Evolutionary conservation across 257 asterid species (phyloP).

Genomic region (Fraxinus americana): DNA sequence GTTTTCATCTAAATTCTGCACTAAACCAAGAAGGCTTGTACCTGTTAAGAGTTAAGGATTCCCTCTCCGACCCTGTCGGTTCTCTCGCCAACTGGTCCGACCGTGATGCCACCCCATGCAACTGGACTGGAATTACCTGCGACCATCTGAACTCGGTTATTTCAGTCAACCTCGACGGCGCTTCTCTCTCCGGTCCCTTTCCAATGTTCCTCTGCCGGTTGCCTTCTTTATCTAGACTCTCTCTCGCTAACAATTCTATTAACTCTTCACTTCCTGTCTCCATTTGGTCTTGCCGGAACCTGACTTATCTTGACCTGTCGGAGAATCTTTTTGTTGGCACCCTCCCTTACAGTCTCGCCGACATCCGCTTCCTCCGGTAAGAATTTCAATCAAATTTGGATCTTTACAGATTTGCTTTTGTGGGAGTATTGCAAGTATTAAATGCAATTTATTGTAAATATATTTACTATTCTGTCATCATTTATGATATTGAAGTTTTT

Average conservation of each 20-base stretch:
- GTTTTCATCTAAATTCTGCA: conserved; percentile 24
- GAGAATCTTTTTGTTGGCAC: conserved; percentile 61
- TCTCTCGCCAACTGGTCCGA: conserved; percentile 56
- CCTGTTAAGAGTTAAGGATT: conserved; percentile 43
- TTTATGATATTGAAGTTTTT: not conserved
- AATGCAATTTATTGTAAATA: not conserved
- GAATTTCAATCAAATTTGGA: not conserved
- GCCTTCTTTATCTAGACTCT: conserved; percentile 45
- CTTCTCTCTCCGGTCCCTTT: conserved; percentile 61
- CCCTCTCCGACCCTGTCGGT: conserved; percentile 53
- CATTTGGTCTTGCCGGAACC: conserved; percentile 58
- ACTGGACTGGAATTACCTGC: conserved; percentile 82
- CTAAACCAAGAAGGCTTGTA: conserved; percentile 55
- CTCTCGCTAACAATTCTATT: conserved; percentile 47
- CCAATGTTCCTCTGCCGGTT: conserved; percentile 60
- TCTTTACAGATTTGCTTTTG: not conserved
- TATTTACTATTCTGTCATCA: not conserved
- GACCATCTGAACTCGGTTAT: conserved; percentile 38
- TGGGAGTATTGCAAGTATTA: not conserved
- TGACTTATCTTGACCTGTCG: conserved; percentile 62
- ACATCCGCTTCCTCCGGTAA: conserved; percentile 75
- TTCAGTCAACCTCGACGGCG: conserved; percentile 43
- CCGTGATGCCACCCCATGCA: conserved; percentile 66
- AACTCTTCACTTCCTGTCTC: conserved; percentile 56
- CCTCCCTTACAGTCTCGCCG: conserved; percentile 58